Base-by-base conservation (phyloP, 106 monocot species). In the Apostasia ramifera region DNA sequence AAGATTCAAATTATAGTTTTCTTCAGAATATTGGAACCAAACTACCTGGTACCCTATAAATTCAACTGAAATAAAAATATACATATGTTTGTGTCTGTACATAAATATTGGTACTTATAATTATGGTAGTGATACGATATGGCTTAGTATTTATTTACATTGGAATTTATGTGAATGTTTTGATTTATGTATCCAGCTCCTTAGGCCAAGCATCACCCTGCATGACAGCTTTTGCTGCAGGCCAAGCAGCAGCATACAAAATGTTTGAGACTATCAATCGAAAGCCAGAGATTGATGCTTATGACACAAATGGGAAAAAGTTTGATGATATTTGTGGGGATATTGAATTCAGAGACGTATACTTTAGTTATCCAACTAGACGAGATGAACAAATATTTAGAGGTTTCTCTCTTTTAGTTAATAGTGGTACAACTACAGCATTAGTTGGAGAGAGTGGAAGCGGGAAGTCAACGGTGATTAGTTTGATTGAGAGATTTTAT, bases 171-270 rank as follows among this genome's bases (percentile, higher is more conserved):
- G 26, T 26, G 26, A 26, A 26, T 26, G 26, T 26, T 1, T 44
- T 11, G 7, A 26, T 2, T 11, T 8, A 8, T 75, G 49, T 60
- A 6, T 70, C 2, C 72, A 81, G 81, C 62, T 68, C 73, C 14
- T 54, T 82, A 60, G 82, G 82, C 38, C 82, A 82, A 51, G 73
- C 77, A n/a, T 82, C 77, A 8, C 82, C 82, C 2, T 82, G 82
- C 58, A 13, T 70, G 13, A 73, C 45, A 15, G 73, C 82, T 49
- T 82, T 82, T 65, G 55, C 69, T 45, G 73, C 77, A 6, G 82
- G 77, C 15, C 66, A 73, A 58, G 76, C 76, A 5, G 81, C 81
- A 55, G 81, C 66, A 47, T 77, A 61, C 68, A 77, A 77, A 64
- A 76, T 81, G 81, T 81, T 77, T 63, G 26, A 26, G 26, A 26